phyloP scores from a whole-genome alignment of 208 protist species.

The Tritrichomonas foetus region DNA sequence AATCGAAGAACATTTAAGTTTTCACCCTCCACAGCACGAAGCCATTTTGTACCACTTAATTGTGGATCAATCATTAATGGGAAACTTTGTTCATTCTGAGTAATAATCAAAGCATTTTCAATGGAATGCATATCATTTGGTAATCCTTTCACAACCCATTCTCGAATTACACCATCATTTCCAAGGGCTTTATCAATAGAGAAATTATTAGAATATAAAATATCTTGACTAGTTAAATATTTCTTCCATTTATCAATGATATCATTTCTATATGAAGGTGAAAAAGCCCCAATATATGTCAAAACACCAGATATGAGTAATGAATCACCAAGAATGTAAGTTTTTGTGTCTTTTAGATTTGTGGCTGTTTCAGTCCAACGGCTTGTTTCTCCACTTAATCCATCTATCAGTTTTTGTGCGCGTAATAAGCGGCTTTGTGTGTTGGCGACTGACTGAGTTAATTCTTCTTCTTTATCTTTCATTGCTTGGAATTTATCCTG shows the following conservation, averaged over 20 bases:
- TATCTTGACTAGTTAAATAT: slow-evolving; percentile 56
- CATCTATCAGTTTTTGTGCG: slow-evolving; percentile 81
- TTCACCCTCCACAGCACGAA: slow-evolving; percentile 75
- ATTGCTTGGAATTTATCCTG: slow-evolving; percentile 70
- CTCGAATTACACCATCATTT: slow-evolving; percentile 81
- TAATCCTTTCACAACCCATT: slow-evolving; percentile 87
- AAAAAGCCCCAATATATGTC: slow-evolving; percentile 85
- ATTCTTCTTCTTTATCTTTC: slow-evolving; percentile 59
- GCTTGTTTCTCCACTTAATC: slow-evolving; percentile 67
- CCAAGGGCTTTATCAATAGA: slow-evolving; percentile 77
- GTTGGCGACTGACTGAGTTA: background rate
- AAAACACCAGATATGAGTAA: slow-evolving; percentile 84
- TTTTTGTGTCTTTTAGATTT: slow-evolving; percentile 54
- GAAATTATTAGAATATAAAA: slow-evolving; percentile 68
- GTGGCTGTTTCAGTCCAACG: slow-evolving; percentile 23
- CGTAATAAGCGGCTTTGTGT: slow-evolving; percentile 63
- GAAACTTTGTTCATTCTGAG: background rate
- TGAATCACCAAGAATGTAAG: slow-evolving; percentile 75
- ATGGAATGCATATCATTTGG: slow-evolving; percentile 85
- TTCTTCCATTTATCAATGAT: slow-evolving; percentile 70
- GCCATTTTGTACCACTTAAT: slow-evolving; percentile 57
- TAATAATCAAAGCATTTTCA: slow-evolving; percentile 75
- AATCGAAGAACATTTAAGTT: slow-evolving; percentile 81
- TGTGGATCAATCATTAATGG: slow-evolving; percentile 62
- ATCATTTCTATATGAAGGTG: slow-evolving; percentile 75